These are phyloP conservation scores for Ottelia alismoides DNA, from an alignment of 106 monocot genomes.

Conservation along the genomic window DNA sequence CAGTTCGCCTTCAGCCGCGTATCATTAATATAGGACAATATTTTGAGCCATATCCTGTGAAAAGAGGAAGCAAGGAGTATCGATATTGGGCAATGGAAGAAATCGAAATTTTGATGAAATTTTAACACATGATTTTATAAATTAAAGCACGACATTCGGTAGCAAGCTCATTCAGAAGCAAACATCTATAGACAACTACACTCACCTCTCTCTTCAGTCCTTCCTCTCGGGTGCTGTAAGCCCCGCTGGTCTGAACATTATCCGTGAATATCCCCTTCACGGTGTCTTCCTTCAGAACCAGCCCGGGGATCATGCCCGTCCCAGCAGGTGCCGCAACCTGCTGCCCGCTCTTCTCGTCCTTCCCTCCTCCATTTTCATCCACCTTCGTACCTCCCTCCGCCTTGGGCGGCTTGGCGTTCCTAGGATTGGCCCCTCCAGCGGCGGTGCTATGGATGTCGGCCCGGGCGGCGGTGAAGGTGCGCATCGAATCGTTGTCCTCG, in stretches of 20 bases:
- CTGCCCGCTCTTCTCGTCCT: conserved; percentile 4
- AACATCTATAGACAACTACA: neutral
- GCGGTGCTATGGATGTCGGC: conserved; percentile 12
- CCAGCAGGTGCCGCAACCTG: conserved; percentile 1
- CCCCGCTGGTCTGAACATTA: conserved; percentile 91
- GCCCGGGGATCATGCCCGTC: conserved; percentile 29
- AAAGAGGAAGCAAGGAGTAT: too few species aligned
- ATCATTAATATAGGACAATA: too few species aligned
- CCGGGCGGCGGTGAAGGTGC: conserved; percentile 68
- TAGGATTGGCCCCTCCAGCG: conserved; percentile 10
- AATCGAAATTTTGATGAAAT: too few species aligned
- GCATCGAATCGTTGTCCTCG: conserved; percentile 43
- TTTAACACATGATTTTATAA: too few species aligned
- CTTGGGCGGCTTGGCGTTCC: conserved; percentile 56
- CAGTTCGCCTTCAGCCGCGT: too few species aligned
- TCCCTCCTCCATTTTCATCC: conserved; percentile 18
- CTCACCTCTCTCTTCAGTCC: conserved; percentile 80
- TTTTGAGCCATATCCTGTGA: too few species aligned
- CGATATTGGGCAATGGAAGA: too few species aligned
- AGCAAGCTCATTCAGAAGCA: too few species aligned
- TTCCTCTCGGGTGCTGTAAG: conserved; percentile 94
- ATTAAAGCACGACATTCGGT: too few species aligned
- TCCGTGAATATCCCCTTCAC: conserved; percentile 95
- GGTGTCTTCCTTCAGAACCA: conserved; percentile 71
- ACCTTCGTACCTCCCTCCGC: conserved; percentile 26